These are phyloP conservation scores for Podospora bellae-mahoneyi DNA, from an alignment of 495 filamentous ascomycete species.

Conservation along the genomic window DNA sequence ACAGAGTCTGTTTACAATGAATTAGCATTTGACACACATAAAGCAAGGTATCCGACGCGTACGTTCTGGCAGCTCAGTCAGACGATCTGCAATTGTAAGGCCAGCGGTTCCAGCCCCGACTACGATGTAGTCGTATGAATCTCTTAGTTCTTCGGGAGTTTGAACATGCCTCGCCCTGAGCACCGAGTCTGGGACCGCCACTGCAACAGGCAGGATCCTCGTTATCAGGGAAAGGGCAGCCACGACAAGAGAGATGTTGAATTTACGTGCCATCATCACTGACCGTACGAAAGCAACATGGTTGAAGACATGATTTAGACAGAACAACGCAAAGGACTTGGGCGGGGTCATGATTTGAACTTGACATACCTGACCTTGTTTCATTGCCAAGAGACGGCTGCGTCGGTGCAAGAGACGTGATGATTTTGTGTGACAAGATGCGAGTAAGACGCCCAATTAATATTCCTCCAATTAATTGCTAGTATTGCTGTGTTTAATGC, in stretches of 20 bases:
- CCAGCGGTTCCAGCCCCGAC: constrained; percentile 45
- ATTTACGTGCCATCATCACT: background rate
- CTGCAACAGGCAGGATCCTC: background rate
- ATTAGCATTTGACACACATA: constrained; percentile 4
- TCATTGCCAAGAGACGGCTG: too few species aligned
- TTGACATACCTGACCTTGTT: too few species aligned
- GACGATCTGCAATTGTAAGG: constrained; percentile 33
- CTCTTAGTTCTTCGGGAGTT: background rate
- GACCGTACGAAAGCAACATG: too few species aligned
- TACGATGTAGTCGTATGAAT: constrained; percentile 33
- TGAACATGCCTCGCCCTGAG: background rate
- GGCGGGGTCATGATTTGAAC: too few species aligned
- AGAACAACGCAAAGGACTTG: too few species aligned
- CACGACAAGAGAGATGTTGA: background rate
- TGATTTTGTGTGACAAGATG: too few species aligned
- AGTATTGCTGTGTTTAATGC: too few species aligned
- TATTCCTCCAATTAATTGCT: too few species aligned
- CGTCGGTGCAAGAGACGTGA: too few species aligned
- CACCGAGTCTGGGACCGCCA: background rate
- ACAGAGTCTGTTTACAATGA: constrained; percentile 18
- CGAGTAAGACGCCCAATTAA: too few species aligned
- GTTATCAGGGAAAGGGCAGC: background rate
- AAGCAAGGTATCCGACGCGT: too few species aligned
- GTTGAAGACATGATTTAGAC: too few species aligned
- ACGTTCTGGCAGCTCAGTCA: constrained; percentile 6